Base-by-base conservation (phyloP, 2,329 filamentous ascomycete genomes). In the Cordyceps pruinosa region DNA sequence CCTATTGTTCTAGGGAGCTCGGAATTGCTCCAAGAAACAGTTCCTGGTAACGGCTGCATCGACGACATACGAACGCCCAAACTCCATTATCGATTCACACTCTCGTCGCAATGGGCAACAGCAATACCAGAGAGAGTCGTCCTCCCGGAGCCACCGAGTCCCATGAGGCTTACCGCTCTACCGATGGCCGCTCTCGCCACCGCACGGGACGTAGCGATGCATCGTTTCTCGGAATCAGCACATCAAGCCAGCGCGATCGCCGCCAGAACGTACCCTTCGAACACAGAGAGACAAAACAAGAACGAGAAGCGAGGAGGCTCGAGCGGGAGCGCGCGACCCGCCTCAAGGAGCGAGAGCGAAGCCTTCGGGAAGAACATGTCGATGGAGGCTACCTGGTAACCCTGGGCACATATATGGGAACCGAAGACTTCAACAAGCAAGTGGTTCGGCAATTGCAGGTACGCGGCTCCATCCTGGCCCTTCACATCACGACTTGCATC, bases 361-460 rank as follows among this genome's bases (percentile, higher is more conserved):
- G 94, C 68, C 85, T 97, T 75, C 85, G 80, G 61, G 92, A 97
- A 65, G 94, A 99, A 69, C 85, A 92, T 70, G 88, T 97, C 3
- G 94, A 99, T 71, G 94, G 94, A 21, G 94, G 94, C 23, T 99
- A 87, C 73, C 75, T 99, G 48, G 94, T 99, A 32, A 99, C 94
- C 0, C 83, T 96, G 68, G 94, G 94, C 35, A 89, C 92, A 50
- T 99, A 99, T 68, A 93, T 90, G 23, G 92, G 93, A 0, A 77
- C 85, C 1, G 94, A 99, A 72, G 94, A 99, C 72, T 99, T 93
- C 70, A 96, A 84, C 77, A 97, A 97, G 72, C 75, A 82, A 19
- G 77, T 90, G 48, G 93, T 97, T 57, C 84, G 94, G 63, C 92
- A 96, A 70, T 76, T 99, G 56, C 93, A 94, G 86, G 91, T 96